These are phyloP conservation scores for Phytophthora ramorum DNA, from an alignment of 352 stramenopile genomes.

Conservation along the genomic window DNA sequence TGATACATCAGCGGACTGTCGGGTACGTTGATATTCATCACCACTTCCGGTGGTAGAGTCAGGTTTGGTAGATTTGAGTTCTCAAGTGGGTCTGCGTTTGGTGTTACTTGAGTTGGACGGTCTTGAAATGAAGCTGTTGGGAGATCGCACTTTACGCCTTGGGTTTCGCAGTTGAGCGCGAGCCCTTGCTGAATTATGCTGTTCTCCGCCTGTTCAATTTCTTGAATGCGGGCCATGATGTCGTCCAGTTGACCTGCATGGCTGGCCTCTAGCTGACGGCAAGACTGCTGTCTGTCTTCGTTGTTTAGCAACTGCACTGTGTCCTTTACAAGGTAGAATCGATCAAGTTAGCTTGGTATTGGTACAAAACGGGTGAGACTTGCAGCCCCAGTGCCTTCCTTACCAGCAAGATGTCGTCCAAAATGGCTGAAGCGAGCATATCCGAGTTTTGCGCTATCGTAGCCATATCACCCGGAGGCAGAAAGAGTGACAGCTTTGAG, in stretches of 20 bases:
- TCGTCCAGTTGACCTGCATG: constrained; percentile 51
- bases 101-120: background rate
- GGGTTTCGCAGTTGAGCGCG: constrained; percentile 28
- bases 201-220: constrained; percentile 55
- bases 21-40: constrained; percentile 53
- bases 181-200: constrained; percentile 48
- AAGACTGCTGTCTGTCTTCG: constrained; percentile 48
- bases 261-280: constrained; percentile 28
- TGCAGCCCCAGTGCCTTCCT: constrained; percentile 10
- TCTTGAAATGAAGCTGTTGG: constrained; percentile 2
- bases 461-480: constrained; percentile 45
- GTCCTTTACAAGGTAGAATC: constrained; percentile 41
- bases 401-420: constrained; percentile 74
- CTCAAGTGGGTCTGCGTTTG: background rate
- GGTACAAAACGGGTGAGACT: background rate
- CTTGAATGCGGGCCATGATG: constrained; percentile 55
- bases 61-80: constrained; percentile 14
- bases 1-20: background rate
- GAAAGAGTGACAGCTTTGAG: constrained; percentile 50
- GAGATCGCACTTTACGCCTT: constrained; percentile 21
- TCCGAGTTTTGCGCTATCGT: constrained; percentile 59
- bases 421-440: constrained; percentile 54
- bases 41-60: constrained; percentile 49
- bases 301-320: constrained; percentile 65
- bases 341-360: constrained; percentile 7